phyloP scores from a whole-genome alignment of 208 protist species.

The Vickermania ingenoplastis region DNA sequence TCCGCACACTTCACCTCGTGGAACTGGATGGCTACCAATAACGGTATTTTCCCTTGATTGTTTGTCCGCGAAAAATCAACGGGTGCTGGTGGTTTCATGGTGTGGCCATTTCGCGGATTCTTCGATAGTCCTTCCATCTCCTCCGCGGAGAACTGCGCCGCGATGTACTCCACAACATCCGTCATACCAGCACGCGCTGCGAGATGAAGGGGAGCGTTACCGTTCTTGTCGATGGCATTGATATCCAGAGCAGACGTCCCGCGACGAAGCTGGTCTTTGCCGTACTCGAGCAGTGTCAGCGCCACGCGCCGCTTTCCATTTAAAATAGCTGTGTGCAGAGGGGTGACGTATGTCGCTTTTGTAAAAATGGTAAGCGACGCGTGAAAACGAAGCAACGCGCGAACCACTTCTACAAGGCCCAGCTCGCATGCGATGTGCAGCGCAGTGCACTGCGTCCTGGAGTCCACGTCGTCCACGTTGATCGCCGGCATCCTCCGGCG shows the following conservation, averaged over 20 bases:
- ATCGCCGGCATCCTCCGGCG: slow-evolving; percentile 21
- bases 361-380: slow-evolving; percentile 48
- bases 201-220: slow-evolving; percentile 60
- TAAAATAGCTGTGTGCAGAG: slow-evolving; percentile 51
- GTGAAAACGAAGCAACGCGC: slow-evolving; percentile 36
- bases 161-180: slow-evolving; percentile 68
- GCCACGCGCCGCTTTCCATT: slow-evolving; percentile 44
- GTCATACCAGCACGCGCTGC: slow-evolving; percentile 37
- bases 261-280: slow-evolving; percentile 57
- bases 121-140: slow-evolving; percentile 39
- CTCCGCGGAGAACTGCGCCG: slow-evolving; percentile 58
- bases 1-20: slow-evolving; percentile 39
- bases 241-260: slow-evolving; percentile 54
- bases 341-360: slow-evolving; percentile 43
- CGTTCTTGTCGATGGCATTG: slow-evolving; percentile 45
- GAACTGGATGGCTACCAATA: slow-evolving; percentile 59
- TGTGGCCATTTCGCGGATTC: not conserved
- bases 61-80: slow-evolving; percentile 15
- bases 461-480: slow-evolving; percentile 60
- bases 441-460: slow-evolving; percentile 49
- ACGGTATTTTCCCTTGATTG: slow-evolving; percentile 46
- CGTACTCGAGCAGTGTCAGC: slow-evolving; percentile 62
- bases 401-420: slow-evolving; percentile 39
- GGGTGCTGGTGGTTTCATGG: not conserved
- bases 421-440: slow-evolving; percentile 76